Base-by-base conservation (phyloP, 2,329 filamentous ascomycete species). In the Trichoderma sp. region DNA sequence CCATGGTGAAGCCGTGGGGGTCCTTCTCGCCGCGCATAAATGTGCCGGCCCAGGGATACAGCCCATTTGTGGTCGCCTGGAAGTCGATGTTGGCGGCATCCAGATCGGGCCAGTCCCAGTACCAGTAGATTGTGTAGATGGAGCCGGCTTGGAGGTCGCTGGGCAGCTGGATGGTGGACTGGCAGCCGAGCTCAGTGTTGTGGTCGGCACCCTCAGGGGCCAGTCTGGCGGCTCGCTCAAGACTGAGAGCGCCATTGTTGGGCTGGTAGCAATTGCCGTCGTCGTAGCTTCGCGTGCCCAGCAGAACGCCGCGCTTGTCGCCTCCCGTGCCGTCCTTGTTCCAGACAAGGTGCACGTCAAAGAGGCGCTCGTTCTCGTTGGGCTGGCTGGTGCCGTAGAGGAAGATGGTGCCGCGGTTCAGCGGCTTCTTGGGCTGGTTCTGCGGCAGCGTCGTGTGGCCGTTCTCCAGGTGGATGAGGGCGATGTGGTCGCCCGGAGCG, bases 231-330 rank as follows among this genome's bases (percentile, higher is more conserved):
- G 88, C 85, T 69, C 94, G 91, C 68, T 85, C 74, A 16, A 77
- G 75, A 5, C 89, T 90, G 71, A 93, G 88, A 27, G 74, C 65
- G 3, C 83, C 82, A n/a, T 73, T 74, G 78, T 93, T 94, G 75
- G 88, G 80, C 81, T 98, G 92, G 78, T 94, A 94, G 83, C 96
- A 99, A 75, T 93, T 91, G 31, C 91, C 92, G 75, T 99, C 96
- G 75, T 98, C 96, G 78, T 89, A 99, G 82, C 92, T 89, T 74
- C 93, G 89, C 1, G 88, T 91, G 0, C 91, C 88, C 47, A 98
- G 83, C 14, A 98, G 88, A 53, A 84, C 83, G 37, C 96, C 96
- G 52, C 91, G 88, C 60, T 87, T 85, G 77, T 97, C 90, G 27
- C 94, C 95, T 24, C 94, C 94, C 6, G 87, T 91, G 71, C 94